phyloP scores from a whole-genome alignment of 2,329 filamentous ascomycete genomes.

The Arthrocladium fulminans region DNA sequence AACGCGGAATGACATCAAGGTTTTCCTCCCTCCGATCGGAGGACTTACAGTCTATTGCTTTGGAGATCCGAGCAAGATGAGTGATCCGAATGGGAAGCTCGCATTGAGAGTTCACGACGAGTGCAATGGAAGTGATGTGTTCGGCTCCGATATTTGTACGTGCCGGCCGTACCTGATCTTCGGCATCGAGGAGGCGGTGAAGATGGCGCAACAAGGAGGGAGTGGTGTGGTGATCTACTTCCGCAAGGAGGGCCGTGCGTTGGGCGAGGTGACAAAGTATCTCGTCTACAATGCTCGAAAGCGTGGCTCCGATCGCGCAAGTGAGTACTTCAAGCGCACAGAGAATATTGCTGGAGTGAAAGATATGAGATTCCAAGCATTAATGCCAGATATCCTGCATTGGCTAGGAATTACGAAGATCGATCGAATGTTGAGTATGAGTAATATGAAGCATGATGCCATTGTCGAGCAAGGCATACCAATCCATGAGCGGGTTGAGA shows the following conservation, averaged over 20 bases:
- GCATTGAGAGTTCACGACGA: conserved; percentile 78
- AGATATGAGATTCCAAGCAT: conserved; percentile 91
- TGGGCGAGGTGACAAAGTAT: conserved; percentile 90
- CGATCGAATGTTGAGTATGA: conserved; percentile 97
- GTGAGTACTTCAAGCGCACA: conserved; percentile 93
- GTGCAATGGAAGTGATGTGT: conserved; percentile 96
- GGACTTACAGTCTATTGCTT: conserved; percentile 96
- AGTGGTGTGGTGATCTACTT: conserved; percentile 97
- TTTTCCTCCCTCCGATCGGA: conserved; percentile 91
- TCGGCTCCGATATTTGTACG: conserved; percentile 95
- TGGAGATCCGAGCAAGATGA: conserved; percentile 88
- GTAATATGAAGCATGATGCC: conserved; percentile 57
- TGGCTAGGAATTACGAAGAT: conserved; percentile 99
- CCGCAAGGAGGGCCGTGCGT: conserved; percentile 87
- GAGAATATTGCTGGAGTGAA: conserved; percentile 97
- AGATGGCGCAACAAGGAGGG: conserved; percentile 88
- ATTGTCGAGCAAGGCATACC: conserved; percentile 50
- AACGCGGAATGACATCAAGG: conserved; percentile 85
- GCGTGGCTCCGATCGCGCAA: conserved; percentile 48
- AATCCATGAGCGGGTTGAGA: conserved; percentile 80
- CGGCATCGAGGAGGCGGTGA: conserved; percentile 94
- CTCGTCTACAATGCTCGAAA: conserved; percentile 54
- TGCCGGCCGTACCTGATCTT: conserved; percentile 89
- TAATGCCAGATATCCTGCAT: conserved; percentile 96
- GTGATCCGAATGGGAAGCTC: conserved; percentile 69